phyloP scores from a whole-genome alignment of 2,329 filamentous ascomycete species.

The Boeremia lycopersici region DNA sequence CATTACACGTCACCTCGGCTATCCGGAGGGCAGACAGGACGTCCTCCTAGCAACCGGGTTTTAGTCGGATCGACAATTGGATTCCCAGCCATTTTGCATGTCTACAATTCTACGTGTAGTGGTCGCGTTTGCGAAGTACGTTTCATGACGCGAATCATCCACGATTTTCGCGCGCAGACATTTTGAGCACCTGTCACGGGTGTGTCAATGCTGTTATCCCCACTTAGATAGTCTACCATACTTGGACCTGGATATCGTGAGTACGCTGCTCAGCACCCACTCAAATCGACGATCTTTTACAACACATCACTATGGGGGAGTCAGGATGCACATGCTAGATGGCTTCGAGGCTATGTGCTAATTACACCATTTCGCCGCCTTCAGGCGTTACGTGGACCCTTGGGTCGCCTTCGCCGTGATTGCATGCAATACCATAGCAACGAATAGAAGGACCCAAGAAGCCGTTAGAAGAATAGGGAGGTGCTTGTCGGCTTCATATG shows the following conservation, averaged over 20 bases:
- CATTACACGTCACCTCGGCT: neutral
- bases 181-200: constrained; percentile 8
- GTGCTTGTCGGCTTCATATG: constrained; percentile 6
- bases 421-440: neutral
- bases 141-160: constrained; percentile 14
- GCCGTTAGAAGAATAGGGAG: neutral
- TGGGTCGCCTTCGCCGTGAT: constrained; percentile 7
- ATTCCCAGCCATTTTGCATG: constrained; percentile 8
- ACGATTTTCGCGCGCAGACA: constrained; percentile 10
- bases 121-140: constrained; percentile 4
- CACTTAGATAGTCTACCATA: neutral
- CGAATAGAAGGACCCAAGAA: neutral
- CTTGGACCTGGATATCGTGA: constrained; percentile 13
- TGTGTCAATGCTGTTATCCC: constrained; percentile 12
- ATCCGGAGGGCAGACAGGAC: neutral
- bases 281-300: constrained; percentile 10
- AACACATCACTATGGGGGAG: constrained; percentile 7
- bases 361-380: neutral
- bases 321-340: constrained; percentile 2
- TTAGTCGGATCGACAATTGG: neutral
- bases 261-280: neutral
- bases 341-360: neutral
- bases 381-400: constrained; percentile 1
- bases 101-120: constrained; percentile 6
- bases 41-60: neutral